Percentiles rank a stretch among this genome's conserved stretches.
Conservation (phyloP, 768 basidiomycete species). For the Hydnum rufescens region DNA sequence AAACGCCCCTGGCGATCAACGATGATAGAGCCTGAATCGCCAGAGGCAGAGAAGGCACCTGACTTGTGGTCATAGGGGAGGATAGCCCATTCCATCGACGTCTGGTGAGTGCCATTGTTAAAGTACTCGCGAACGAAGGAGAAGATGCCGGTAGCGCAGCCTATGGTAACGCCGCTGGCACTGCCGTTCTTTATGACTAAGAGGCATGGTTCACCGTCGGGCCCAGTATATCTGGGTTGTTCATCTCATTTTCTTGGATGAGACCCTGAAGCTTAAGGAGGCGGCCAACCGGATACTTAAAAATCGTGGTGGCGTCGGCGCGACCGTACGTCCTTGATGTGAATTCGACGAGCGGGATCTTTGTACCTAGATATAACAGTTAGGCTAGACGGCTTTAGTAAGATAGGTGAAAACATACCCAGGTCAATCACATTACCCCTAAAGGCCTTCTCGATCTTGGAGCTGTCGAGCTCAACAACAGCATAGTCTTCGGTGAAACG, state of each 20-base stretch:
- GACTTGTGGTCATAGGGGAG: conserved; percentile 7
- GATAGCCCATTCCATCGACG: conserved; percentile 15
- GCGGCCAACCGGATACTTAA: conserved; percentile 17
- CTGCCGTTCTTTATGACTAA: conserved; percentile 9
- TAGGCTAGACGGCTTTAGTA: conserved; percentile 9
- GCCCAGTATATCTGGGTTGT: conserved; percentile 17
- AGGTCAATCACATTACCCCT: conserved; percentile 14
- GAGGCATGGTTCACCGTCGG: conserved; percentile 10
- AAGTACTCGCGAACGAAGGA: conserved; percentile 8
- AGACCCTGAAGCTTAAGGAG: conserved; percentile 18
- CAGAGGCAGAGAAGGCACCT: conserved; percentile 11
- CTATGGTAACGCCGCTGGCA: conserved; percentile 7
- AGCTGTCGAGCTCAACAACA: conserved; percentile 10
- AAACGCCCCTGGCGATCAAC: conserved; percentile 9
- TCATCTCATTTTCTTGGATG: conserved; percentile 13
- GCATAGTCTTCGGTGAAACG: conserved; percentile 15
- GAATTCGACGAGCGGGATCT: conserved; percentile 13
- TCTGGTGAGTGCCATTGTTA: conserved; percentile 3
- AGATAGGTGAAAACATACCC: conserved; percentile 13
- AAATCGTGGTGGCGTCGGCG: conserved; percentile 10
- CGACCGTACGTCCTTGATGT: conserved; percentile 16
- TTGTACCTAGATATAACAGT: conserved; percentile 17
- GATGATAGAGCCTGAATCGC: conserved; percentile 14
- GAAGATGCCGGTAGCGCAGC: conserved; percentile 8
- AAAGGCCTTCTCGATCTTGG: conserved; percentile 8